Conservation (phyloP, 257 asterid genomes). For the Penstemon newberryi region DNA sequence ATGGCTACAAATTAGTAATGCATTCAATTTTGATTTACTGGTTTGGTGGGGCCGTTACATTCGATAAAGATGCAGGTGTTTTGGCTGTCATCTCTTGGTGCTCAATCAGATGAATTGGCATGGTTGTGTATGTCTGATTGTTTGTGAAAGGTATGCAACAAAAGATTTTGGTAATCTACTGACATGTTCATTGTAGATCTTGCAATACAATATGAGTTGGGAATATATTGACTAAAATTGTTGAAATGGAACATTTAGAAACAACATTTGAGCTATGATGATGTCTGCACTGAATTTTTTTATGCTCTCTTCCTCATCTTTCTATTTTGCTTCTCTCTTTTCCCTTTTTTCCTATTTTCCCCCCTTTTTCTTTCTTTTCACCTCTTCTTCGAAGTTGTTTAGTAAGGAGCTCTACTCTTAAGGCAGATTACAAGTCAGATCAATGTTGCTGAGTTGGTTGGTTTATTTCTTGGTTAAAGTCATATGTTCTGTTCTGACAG, state of each 20-base stretch:
- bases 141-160: constrained; percentile 54
- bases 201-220: constrained; percentile 26
- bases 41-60: constrained; percentile 56
- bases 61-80: constrained; percentile 63
- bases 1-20: constrained; percentile 19
- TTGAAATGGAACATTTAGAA: constrained; percentile 13
- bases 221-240: constrained; percentile 28
- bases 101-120: constrained; percentile 58
- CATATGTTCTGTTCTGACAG: constrained; percentile 49
- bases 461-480: constrained; percentile 53
- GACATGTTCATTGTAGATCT: constrained; percentile 32
- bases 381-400: constrained; percentile 39
- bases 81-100: constrained; percentile 54
- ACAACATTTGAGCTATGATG: constrained; percentile 29
- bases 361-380: constrained; percentile 22
- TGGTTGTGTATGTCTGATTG: constrained; percentile 45
- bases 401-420: constrained; percentile 63
- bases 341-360: neutral
- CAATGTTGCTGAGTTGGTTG: constrained; percentile 54
- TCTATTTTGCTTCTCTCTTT: constrained; percentile 22
- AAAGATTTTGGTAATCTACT: constrained; percentile 32
- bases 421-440: constrained; percentile 48
- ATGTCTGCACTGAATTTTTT: constrained; percentile 22
- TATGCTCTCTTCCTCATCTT: constrained; percentile 47
- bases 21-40: constrained; percentile 33